Conservation (phyloP, 306 rosid genomes). For the Prunus padus region DNA sequence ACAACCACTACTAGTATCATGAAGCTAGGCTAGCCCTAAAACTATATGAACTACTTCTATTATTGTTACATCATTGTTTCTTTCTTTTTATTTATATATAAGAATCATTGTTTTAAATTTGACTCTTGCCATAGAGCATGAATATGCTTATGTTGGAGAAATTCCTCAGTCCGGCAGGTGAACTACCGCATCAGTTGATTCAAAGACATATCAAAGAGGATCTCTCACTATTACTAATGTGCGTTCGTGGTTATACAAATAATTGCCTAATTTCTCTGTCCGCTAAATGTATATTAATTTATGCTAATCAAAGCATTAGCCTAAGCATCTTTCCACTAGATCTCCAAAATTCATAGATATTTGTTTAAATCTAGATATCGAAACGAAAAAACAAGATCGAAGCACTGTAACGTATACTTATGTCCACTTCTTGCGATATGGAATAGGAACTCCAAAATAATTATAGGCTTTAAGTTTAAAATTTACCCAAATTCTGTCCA, state of each 20-base stretch:
- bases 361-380: neutral
- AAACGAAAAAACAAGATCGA: neutral
- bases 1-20: conserved; percentile 43
- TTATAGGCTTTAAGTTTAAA: neutral
- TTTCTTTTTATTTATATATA: neutral
- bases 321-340: neutral
- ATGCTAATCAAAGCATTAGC: neutral
- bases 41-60: conserved; percentile 24
- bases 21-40: conserved; percentile 20
- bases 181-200: no score
- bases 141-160: neutral
- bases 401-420: neutral
- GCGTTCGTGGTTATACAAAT: no score
- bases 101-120: conserved; percentile 6
- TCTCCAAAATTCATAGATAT: neutral
- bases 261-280: neutral
- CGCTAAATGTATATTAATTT: neutral
- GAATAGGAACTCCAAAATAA: neutral
- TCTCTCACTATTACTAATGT: no score
- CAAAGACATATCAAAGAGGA: no score
- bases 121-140: neutral
- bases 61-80: conserved; percentile 54
- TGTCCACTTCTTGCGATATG: neutral
- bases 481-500: conserved; percentile 7
- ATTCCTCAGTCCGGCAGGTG: no score